Evolutionary conservation across 257 asterid species (phyloP).

Genomic region (Nicotiana otophora): DNA sequence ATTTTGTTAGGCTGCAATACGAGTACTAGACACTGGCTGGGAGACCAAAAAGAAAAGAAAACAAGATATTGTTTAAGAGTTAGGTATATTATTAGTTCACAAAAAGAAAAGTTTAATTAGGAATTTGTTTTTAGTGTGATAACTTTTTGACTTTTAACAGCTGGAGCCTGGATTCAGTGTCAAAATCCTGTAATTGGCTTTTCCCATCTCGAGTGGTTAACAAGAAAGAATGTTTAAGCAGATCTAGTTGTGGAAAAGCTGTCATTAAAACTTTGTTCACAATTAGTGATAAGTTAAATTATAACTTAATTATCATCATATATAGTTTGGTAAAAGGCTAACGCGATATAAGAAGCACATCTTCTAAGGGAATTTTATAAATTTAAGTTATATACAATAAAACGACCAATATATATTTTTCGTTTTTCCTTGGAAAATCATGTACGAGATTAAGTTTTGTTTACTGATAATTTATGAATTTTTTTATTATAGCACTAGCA

Average conservation of each 20-base stretch:
- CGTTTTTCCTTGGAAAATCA: too few species aligned
- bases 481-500: too few species aligned
- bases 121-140: not conserved
- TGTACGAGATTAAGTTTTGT: too few species aligned
- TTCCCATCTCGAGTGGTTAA: not conserved
- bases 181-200: not conserved
- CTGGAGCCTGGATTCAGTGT: not conserved
- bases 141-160: not conserved
- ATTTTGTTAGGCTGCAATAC: too few species aligned
- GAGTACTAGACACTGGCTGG: too few species aligned
- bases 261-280: not conserved
- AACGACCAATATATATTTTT: too few species aligned
- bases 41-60: too few species aligned
- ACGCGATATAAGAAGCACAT: too few species aligned
- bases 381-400: too few species aligned
- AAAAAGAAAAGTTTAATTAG: not conserved
- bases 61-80: not conserved
- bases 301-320: not conserved
- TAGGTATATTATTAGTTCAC: not conserved
- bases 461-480: too few species aligned
- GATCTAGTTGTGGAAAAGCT: not conserved
- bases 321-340: too few species aligned
- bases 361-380: too few species aligned
- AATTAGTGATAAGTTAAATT: conserved; percentile 1
- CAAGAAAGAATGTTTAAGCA: not conserved